Base-by-base conservation (phyloP, 805 yeast species). In the Candida golubevii region DNA sequence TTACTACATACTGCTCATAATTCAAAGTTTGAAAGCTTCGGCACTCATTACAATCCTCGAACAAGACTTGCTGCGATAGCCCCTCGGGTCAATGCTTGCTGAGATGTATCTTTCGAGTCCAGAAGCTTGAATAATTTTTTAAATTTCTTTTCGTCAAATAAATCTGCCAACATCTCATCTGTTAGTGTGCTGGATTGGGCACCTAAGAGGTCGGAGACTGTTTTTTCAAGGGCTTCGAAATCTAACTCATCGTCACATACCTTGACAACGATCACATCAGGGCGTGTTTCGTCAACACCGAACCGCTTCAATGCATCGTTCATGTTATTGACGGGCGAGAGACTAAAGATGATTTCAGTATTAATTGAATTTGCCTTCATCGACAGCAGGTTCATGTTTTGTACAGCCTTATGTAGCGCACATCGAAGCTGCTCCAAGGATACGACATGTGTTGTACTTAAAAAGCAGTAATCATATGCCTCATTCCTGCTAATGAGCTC, bases 301-400 rank as follows among this genome's bases (percentile, higher is more conserved):
- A 85, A 85, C 53, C 77, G 71, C 50, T 74, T 78, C 49, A 87
- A 68, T 1, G 88, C 83, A 47, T 87, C 93, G 68, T 78, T 74
- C 33, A 83, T 82, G 57, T 84, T 85, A 53, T 80, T 82, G 7
- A 79, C 74, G 1, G 91, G 88, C 1, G 89, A 79, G 46, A 88
- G 65, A 46, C 81, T 77, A 56, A 82, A 77, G 23, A 86, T 75
- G 33, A 84, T 69, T 56, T 88, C 95, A 0, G 93, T 81, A 57
- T 85, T 85, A 29, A 87, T 53, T 0, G 81, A 74, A 51, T 75
- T 80, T 8, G 95, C 82, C 51, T 82, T 74, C 69, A 78, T 71
- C 15, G 62, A 70, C 11, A 69, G 77, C 32, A 69, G 67, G 1
- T 58, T 58, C 23, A 61, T 54, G 58, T 85, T 89, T 11, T 73